Percentiles rank a stretch among this genome's conserved stretches.
Evolutionary conservation across 1,284 basidiomycete genomes (phyloP).

Genomic region (Chondrostereum purpureum): DNA sequence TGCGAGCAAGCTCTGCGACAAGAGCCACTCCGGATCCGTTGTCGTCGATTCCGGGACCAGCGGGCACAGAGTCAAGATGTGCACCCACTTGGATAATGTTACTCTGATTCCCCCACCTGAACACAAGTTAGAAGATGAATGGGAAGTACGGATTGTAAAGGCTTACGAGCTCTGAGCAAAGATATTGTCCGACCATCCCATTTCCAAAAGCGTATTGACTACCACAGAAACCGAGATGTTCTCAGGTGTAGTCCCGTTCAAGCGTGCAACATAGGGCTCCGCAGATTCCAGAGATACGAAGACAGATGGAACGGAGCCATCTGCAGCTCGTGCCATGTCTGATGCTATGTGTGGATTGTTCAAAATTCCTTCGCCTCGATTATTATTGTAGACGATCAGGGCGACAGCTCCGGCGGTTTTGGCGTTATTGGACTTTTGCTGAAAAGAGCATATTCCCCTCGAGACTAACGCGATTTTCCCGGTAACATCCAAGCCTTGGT

Average conservation of each 20-base stretch:
- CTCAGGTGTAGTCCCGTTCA: conserved; percentile 1
- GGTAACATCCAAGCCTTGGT: conserved; percentile 6
- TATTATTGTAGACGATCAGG: conserved; percentile 21
- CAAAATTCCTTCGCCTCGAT: conserved; percentile 16
- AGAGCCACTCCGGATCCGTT: conserved; percentile 20
- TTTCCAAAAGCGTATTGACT: conserved; percentile 16
- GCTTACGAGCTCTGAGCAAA: conserved; percentile 20
- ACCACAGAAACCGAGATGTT: conserved; percentile 4
- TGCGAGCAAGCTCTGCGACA: conserved; percentile 19
- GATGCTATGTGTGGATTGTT: conserved; percentile 15
- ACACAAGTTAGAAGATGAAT: neutral
- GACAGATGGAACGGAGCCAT: conserved; percentile 3
- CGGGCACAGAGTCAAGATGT: conserved; percentile 19
- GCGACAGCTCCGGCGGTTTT: conserved; percentile 19
- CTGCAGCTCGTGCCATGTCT: conserved; percentile 8
- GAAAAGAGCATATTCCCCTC: conserved; percentile 20
- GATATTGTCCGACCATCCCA: conserved; percentile 14
- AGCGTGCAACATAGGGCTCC: neutral
- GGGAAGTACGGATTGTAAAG: conserved; percentile 9
- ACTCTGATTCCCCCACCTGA: neutral
- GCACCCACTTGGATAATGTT: conserved; percentile 6
- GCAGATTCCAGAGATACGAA: neutral
- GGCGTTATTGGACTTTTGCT: conserved; percentile 19
- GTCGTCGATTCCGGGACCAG: conserved; percentile 24
- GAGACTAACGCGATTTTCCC: conserved; percentile 18